Percentiles rank a stretch among this genome's conserved stretches.
Evolutionary conservation across 2,329 filamentous ascomycete genomes (phyloP).

Genomic region (Tolypocladium guangdongense): DNA sequence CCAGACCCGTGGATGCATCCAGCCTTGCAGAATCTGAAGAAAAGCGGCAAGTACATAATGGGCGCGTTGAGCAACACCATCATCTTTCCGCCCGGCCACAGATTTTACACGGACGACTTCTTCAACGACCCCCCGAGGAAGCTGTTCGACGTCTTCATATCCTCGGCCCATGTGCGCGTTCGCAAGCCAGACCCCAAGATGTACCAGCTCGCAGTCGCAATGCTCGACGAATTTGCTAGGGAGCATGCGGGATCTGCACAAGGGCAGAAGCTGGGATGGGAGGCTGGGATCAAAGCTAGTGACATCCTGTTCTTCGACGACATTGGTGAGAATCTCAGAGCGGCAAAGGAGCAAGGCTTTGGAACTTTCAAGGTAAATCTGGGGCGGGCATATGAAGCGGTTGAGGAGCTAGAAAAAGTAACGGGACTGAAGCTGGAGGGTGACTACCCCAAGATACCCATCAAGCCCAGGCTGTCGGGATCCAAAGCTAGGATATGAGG

Average conservation of each 20-base stretch:
- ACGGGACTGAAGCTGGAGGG: constrained; percentile 58
- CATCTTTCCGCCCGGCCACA: constrained; percentile 68
- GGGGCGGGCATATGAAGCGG: constrained; percentile 68
- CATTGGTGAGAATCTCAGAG: constrained; percentile 87
- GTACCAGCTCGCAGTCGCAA: constrained; percentile 61
- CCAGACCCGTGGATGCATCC: constrained; percentile 86
- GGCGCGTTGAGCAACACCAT: constrained; percentile 86
- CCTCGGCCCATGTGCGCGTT: constrained; percentile 74
- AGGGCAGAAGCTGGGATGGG: constrained; percentile 31
- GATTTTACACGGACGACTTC: constrained; percentile 44
- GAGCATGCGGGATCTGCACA: constrained; percentile 31
- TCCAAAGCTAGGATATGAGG: constrained; percentile 31
- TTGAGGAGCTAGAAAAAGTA: constrained; percentile 65
- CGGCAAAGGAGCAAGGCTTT: constrained; percentile 63
- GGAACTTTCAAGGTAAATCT: constrained; percentile 75
- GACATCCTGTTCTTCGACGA: constrained; percentile 88
- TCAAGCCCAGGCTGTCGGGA: constrained; percentile 23
- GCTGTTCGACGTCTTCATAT: constrained; percentile 80
- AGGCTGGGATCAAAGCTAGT: constrained; percentile 39
- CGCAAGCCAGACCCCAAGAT: constrained; percentile 79
- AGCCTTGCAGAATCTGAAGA: constrained; percentile 58
- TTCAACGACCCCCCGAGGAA: constrained; percentile 46
- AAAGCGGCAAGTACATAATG: constrained; percentile 55
- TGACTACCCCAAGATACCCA: constrained; percentile 37
- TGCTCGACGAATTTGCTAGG: constrained; percentile 52